Conservation (phyloP, 495 filamentous ascomycete genomes). For the Aspergillus wentii region DNA sequence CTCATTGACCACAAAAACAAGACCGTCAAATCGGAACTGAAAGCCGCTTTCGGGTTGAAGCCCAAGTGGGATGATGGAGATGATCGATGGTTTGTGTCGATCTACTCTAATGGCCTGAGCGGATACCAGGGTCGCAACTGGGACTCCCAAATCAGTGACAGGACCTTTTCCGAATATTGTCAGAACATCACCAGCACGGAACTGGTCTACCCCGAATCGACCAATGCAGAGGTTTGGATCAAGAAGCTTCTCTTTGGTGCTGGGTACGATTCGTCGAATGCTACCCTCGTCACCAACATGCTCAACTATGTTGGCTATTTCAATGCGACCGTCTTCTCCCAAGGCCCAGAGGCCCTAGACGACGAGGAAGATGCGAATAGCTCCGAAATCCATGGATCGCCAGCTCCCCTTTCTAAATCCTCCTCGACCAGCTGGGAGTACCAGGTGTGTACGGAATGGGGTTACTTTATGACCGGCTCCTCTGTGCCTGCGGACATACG, state of each 20-base stretch:
- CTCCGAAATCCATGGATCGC: neutral
- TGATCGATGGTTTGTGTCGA: slow-evolving; percentile 59
- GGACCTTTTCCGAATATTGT: slow-evolving; percentile 55
- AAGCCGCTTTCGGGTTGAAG: slow-evolving; percentile 53
- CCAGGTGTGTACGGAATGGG: slow-evolving; percentile 55
- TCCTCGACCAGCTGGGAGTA: slow-evolving; percentile 59
- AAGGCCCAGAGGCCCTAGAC: neutral
- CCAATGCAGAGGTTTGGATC: slow-evolving; percentile 31
- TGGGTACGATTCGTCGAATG: slow-evolving; percentile 49
- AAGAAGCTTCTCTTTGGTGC: slow-evolving; percentile 44
- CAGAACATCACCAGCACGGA: slow-evolving; percentile 45
- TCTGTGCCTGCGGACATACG: slow-evolving; percentile 51
- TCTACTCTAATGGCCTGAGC: slow-evolving; percentile 45
- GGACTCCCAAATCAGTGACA: slow-evolving; percentile 56
- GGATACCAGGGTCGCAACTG: slow-evolving; percentile 63
- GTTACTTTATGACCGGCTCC: slow-evolving; percentile 63
- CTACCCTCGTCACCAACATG: slow-evolving; percentile 46
- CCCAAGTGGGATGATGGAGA: slow-evolving; percentile 54
- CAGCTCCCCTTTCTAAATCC: slow-evolving; percentile 12
- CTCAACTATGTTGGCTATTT: slow-evolving; percentile 65
- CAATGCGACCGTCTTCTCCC: slow-evolving; percentile 33
- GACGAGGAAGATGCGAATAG: neutral
- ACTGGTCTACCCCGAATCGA: slow-evolving; percentile 42
- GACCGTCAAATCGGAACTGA: slow-evolving; percentile 46
- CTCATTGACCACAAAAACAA: slow-evolving; percentile 48